Evolutionary conservation across 352 stramenopile genomes (phyloP), one percentile per base, ranked within the genome.

Genomic region (Plasmopara muralis): DNA sequence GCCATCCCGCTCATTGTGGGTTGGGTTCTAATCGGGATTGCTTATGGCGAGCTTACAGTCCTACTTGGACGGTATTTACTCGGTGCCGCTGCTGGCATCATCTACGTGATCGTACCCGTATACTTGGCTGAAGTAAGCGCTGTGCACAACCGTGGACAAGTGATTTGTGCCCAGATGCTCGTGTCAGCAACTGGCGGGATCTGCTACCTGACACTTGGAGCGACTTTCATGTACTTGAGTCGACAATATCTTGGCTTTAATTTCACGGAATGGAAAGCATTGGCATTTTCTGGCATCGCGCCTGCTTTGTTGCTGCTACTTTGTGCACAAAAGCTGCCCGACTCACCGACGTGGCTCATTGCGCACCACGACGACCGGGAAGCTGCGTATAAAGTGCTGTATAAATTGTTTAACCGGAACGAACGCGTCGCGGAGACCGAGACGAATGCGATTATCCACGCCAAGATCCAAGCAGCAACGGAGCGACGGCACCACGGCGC

Each of bases 341-440:
- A 89, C 53, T 89, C 79, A n/a, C 79, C 79, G 2, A 84, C 82
- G 50, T 93, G 76, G 78, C 76, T 93, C 50, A 62, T 93, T 20
- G 52, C 75, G 4, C 75, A 70, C 42, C 79, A 90, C 46, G 70
- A 88, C 41, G 82, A 93, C 62, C 75, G 68, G 15, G 67, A 83
- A 43, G 60, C 71, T n/a, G 69, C 79, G 2, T 88, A 86, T 45
- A 55, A 70, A 43, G 68, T 93, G 18, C 70, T 85, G 30, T 70
- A 67, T 13, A 61, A 66, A 46, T 68, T 93, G 7, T 85, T 77
- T 50, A 59, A 68, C 31, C 50, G 66, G 6, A 61, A 81, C 50
- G 74, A 78, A 49, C 57, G 67, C 15, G 68, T 66, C 38, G 82
- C 79, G 2, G 79, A 92, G 47, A 60, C 77, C 37, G 67, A 87